phyloP scores from a whole-genome alignment of 169 alveolate species.

The Sarcocystis neurona region DNA sequence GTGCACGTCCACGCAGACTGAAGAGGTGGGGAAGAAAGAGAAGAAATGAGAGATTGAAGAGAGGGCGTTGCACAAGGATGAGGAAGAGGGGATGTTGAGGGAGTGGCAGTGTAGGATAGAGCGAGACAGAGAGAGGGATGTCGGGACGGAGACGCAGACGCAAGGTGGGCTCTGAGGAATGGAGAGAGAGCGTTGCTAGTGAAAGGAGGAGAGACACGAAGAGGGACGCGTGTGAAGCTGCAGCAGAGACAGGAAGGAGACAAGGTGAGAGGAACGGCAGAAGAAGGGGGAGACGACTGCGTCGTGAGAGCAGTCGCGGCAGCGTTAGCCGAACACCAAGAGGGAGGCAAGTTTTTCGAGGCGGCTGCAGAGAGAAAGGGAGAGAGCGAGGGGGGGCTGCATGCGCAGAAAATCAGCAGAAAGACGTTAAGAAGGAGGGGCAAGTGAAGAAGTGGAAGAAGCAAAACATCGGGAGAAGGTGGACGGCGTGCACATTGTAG shows the following conservation, averaged over 20 bases:
- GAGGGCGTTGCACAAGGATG: no score
- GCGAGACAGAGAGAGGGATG: no score
- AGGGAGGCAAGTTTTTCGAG: neutral
- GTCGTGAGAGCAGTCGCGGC: neutral
- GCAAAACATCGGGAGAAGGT: neutral
- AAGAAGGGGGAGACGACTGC: neutral
- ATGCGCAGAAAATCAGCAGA: no score
- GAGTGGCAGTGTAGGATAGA: no score
- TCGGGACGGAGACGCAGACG: no score
- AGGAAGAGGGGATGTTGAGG: neutral
- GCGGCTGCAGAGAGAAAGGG: neutral
- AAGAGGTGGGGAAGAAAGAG: neutral
- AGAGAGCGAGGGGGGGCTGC: no score
- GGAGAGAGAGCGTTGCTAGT: no score
- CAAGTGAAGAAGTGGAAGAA: constrained; percentile 1
- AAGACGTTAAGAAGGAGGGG: neutral
- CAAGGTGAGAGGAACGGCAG: neutral
- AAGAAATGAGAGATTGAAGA: neutral
- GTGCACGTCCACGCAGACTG: constrained; percentile 15
- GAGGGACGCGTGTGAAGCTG: no score
- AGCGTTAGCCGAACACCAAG: neutral
- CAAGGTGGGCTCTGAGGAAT: no score
- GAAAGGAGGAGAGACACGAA: no score
- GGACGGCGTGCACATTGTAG: neutral
- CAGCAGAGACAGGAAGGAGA: neutral